Evolutionary conservation across 306 rosid genomes (phyloP).

Genomic region (Gillenia trifoliata): DNA sequence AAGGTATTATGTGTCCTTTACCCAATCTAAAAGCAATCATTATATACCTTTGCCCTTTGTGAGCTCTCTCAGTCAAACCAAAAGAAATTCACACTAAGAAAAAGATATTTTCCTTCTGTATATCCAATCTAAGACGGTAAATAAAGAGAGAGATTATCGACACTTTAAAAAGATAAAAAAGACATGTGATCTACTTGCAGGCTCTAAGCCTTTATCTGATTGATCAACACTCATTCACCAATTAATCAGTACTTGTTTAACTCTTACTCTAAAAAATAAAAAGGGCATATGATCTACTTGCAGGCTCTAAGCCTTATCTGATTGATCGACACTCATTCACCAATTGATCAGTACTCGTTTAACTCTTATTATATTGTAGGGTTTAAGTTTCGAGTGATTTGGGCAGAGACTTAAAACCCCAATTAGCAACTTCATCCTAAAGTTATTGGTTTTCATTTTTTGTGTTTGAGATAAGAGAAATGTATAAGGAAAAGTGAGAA

Average conservation of each 20-base stretch:
- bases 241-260: background rate
- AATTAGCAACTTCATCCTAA: background rate
- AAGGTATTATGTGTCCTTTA: slow-evolving; percentile 15
- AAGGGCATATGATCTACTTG: too few species aligned
- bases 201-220: background rate
- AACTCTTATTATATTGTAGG: background rate
- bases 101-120: background rate
- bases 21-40: slow-evolving; percentile 29
- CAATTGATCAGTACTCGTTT: background rate
- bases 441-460: too few species aligned
- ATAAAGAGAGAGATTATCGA: too few species aligned
- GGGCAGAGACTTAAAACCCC: background rate
- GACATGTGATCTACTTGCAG: background rate
- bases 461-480: too few species aligned
- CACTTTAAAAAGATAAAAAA: background rate
- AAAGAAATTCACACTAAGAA: background rate
- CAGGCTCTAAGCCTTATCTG: background rate
- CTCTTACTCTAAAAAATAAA: too few species aligned
- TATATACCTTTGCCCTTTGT: background rate
- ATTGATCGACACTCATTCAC: too few species aligned
- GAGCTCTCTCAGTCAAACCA: background rate
- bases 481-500: too few species aligned
- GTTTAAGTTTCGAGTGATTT: too few species aligned
- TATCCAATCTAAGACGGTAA: background rate
- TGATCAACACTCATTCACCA: too few species aligned